phyloP scores from a whole-genome alignment of 2,329 filamentous ascomycete species.

The Fusarium subtropicale region DNA sequence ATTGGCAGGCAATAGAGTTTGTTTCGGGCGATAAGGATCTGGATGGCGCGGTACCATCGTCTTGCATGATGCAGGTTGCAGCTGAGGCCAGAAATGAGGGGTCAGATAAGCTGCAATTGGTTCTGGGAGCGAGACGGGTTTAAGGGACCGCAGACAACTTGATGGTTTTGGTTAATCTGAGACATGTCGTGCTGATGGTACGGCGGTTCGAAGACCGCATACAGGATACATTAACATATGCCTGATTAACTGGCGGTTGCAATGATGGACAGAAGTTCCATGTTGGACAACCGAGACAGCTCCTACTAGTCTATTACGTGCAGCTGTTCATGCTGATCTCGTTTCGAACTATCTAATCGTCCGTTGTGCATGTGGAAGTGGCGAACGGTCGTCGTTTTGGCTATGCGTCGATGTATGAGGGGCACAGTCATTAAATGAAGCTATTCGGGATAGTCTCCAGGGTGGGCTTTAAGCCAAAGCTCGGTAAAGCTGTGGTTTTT shows the following conservation, averaged over 20 bases:
- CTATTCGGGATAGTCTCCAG: conserved; percentile 24
- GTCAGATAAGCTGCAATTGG: conserved; percentile 6
- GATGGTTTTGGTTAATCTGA: neutral
- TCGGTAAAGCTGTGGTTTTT: conserved; percentile 26
- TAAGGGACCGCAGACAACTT: neutral
- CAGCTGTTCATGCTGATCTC: neutral
- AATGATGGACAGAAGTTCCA: neutral
- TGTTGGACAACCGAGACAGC: neutral
- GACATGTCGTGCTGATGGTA: conserved; percentile 1
- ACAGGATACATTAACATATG: neutral
- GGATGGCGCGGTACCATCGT: neutral
- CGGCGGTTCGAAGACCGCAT: conserved; percentile 19
- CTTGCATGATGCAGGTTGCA: conserved; percentile 5
- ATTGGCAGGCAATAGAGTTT: conserved; percentile 2
- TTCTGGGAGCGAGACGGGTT: neutral
- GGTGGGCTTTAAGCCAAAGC: conserved; percentile 16
- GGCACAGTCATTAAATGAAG: conserved; percentile 12
- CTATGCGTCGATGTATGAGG: neutral
- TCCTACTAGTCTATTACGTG: neutral
- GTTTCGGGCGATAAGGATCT: conserved; percentile 5
- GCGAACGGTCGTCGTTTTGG: neutral
- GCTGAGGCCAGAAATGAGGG: conserved; percentile 18
- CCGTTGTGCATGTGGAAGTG: neutral
- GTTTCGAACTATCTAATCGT: neutral
- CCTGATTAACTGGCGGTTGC: neutral